Evolutionary conservation across 345 rosid species (phyloP).

Genomic region (Euphorbia peplus): DNA sequence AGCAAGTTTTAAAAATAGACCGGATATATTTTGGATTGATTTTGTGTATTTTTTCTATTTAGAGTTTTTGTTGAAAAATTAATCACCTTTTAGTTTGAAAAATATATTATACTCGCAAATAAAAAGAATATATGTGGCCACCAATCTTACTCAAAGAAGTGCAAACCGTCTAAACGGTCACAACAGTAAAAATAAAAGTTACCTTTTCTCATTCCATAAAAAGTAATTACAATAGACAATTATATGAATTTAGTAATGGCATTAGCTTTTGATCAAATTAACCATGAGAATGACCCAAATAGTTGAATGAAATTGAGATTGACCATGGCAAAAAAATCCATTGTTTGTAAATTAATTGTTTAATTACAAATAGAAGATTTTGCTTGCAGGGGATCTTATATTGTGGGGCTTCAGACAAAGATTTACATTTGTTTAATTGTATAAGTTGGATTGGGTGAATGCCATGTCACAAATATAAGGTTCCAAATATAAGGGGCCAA

Average conservation of each 20-base stretch:
- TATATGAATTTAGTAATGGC: neutral
- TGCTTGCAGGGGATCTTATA: neutral
- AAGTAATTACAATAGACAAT: constrained; percentile 3
- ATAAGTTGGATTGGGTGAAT: neutral
- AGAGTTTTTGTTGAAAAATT: too few species aligned
- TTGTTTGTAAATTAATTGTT: neutral
- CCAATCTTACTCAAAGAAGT: too few species aligned
- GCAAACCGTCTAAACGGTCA: too few species aligned
- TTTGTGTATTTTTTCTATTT: too few species aligned
- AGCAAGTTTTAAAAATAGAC: too few species aligned
- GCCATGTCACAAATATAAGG: neutral
- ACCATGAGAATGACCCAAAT: constrained; percentile 6
- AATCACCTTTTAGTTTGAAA: too few species aligned
- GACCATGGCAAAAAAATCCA: too few species aligned
- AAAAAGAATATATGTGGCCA: too few species aligned
- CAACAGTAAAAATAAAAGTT: too few species aligned
- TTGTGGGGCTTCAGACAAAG: constrained; percentile 2
- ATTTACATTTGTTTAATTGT: neutral
- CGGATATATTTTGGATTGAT: too few species aligned
- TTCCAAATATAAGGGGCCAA: too few species aligned
- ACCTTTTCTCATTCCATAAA: neutral
- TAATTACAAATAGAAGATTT: neutral
- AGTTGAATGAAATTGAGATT: neutral
- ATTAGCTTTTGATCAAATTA: constrained; percentile 7
- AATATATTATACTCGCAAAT: too few species aligned